phyloP scores from a whole-genome alignment of 371 early-diverging fungal species.

The Mortierella sp. region DNA sequence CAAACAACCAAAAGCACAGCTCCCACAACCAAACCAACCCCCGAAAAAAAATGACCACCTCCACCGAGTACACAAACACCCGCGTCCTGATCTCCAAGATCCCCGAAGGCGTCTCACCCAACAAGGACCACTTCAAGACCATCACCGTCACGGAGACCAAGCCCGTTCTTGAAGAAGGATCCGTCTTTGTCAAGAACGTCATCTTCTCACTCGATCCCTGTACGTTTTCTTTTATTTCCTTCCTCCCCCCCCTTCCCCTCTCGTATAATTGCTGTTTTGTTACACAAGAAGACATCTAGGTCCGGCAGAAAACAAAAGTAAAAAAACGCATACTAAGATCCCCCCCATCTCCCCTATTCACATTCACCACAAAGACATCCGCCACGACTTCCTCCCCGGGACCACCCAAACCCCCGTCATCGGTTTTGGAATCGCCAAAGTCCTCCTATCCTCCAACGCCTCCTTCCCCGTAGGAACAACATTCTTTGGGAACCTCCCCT shows the following conservation, averaged over 20 bases:
- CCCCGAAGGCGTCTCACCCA: conserved; percentile 45
- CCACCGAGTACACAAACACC: conserved; percentile 24
- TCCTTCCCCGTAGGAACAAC: conserved; percentile 23
- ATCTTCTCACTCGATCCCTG: conserved; percentile 53
- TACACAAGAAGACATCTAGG: background rate
- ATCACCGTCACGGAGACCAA: conserved; percentile 22
- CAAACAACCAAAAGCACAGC: background rate
- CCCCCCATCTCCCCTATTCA: no score
- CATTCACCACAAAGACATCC: conserved; percentile 29
- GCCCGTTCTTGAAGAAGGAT: conserved; percentile 41
- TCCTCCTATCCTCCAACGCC: conserved; percentile 35
- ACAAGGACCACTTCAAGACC: conserved; percentile 36
- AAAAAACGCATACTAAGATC: no score
- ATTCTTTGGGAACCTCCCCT: conserved; percentile 16
- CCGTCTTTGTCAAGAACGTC: conserved; percentile 58
- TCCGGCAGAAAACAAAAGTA: no score
- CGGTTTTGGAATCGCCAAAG: conserved; percentile 39
- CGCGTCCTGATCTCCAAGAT: conserved; percentile 46
- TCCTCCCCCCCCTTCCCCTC: background rate
- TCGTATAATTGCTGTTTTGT: background rate
- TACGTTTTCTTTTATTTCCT: conserved; percentile 24
- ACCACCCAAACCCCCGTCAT: conserved; percentile 19
- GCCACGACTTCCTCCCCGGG: conserved; percentile 29
- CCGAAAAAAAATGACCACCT: conserved; percentile 8
- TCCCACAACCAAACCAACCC: background rate